Evolutionary conservation across 139 green algal genomes (phyloP), one percentile per base, ranked within the genome.

Genomic region (Picochlorum sp.): DNA sequence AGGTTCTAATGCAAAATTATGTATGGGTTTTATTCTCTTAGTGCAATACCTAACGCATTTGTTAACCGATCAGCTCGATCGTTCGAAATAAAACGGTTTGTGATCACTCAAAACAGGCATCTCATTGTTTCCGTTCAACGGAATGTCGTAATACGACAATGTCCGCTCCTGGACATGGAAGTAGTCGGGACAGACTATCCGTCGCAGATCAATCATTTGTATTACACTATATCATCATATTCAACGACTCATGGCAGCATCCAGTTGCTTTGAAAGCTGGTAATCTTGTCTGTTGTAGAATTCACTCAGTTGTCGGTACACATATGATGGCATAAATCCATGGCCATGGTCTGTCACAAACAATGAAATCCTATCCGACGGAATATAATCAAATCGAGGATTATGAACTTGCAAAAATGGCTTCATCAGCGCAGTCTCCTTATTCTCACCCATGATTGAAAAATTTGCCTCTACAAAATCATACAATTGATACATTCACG

Each of bases 341-440:
- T 66, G 49, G 38, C 72, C 72, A 20, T 78, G 72, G 46, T 78
- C 72, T 0, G 90, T 97, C 13, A 97, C 74, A 69, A 96, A 92
- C 20, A 98, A 74, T 58, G 58, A 84, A 75, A 96, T 87, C 3
- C 97, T 76, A 58, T 95, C 77, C 3, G 93, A 91, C 18, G 94
- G 86, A 26, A 99, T 84, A 72, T 96, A 99, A 64, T 99, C 93
- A 62, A 88, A 96, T 6, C 68, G 61, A 0, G 92, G 92, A 61
- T 96, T 97, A 56, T 81, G 72, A 21, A 95, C 84, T 46, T 94
- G 81, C 30, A 96, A 69, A 30, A 74, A 80, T 6, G 61, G 23
- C 44, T 49, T 51, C 4, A 21, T 45, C 18, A 21, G 20, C 15
- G 63, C 50, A 23, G 59, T 58, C 60, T 20, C 62, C 49, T 24